These are phyloP conservation scores for Phytophthora foliorum DNA, from an alignment of 352 stramenopile species.

Conservation along the genomic window DNA sequence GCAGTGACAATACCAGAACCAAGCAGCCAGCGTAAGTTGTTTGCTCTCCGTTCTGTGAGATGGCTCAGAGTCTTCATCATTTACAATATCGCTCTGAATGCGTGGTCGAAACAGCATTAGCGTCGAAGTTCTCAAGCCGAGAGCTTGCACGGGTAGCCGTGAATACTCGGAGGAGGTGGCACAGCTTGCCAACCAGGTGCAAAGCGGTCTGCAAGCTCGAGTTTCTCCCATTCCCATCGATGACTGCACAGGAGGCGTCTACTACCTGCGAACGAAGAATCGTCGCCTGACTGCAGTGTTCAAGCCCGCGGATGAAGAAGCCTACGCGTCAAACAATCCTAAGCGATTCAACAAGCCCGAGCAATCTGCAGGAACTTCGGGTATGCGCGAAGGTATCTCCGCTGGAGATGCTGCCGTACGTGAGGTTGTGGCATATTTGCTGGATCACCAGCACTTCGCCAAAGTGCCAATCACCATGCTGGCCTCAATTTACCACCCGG, in stretches of 20 bases:
- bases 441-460: conserved; percentile 57
- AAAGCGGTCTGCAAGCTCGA: conserved; percentile 41
- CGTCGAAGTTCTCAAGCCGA: conserved; percentile 36
- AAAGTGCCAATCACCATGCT: conserved; percentile 61
- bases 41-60: neutral
- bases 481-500: conserved; percentile 44
- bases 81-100: conserved; percentile 7
- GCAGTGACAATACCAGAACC: conserved; percentile 7
- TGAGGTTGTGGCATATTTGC: conserved; percentile 64
- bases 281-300: conserved; percentile 65
- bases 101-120: conserved; percentile 22
- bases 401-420: conserved; percentile 58
- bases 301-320: conserved; percentile 75
- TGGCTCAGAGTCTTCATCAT: conserved; percentile 12
- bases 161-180: conserved; percentile 34
- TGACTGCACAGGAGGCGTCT: conserved; percentile 74
- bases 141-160: conserved; percentile 16
- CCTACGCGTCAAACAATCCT: conserved; percentile 70
- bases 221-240: conserved; percentile 57
- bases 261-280: conserved; percentile 58
- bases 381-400: conserved; percentile 61
- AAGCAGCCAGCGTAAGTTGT: conserved; percentile 27
- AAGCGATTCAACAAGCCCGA: conserved; percentile 44
- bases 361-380: conserved; percentile 6
- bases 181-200: conserved; percentile 38